Evolutionary conservation across 2,329 filamentous ascomycete genomes (phyloP).

Genomic region (Eurotiales sp.): DNA sequence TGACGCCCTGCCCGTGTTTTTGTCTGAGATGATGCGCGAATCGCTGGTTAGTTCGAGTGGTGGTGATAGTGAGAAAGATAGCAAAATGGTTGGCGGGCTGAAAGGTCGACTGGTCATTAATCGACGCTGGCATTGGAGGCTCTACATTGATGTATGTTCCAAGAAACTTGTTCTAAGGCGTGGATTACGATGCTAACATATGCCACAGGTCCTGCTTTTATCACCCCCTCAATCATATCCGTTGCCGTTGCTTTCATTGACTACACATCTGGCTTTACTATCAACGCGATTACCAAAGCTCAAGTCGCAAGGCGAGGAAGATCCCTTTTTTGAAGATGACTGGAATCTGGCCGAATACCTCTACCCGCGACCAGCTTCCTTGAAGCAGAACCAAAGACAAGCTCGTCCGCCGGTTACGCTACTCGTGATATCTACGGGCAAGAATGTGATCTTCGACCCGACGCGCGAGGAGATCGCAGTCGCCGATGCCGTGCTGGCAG

Average conservation of each 20-base stretch:
- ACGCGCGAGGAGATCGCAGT: constrained; percentile 88
- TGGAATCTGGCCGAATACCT: constrained; percentile 81
- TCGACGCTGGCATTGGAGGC: constrained; percentile 87
- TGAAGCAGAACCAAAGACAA: constrained; percentile 18
- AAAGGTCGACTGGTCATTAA: constrained; percentile 79
- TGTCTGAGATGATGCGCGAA: constrained; percentile 85
- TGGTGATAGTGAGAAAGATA: constrained; percentile 49
- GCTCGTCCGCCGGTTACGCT: constrained; percentile 79
- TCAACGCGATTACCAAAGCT: constrained; percentile 78
- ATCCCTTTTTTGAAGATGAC: constrained; percentile 96
- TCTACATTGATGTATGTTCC: constrained; percentile 82
- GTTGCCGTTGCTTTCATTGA: constrained; percentile 84
- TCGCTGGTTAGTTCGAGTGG: constrained; percentile 68
- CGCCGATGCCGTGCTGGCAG: constrained; percentile 80
- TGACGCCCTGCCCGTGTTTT: constrained; percentile 80
- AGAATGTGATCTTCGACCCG: constrained; percentile 92
- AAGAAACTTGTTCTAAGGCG: too few species aligned
- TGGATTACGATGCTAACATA: constrained; percentile 1
- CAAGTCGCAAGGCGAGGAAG: constrained; percentile 87
- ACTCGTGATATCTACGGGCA: constrained; percentile 78
- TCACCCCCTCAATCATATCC: constrained; percentile 93
- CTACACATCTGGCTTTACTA: constrained; percentile 88
- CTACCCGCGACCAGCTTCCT: constrained; percentile 54
- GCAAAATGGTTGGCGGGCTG: constrained; percentile 66
- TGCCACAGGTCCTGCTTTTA: constrained; percentile 74